Evolutionary conservation across 2,329 filamentous ascomycete species (phyloP), one percentile per base, ranked within the genome.

Genomic region (Incumbomyces delicatus): DNA sequence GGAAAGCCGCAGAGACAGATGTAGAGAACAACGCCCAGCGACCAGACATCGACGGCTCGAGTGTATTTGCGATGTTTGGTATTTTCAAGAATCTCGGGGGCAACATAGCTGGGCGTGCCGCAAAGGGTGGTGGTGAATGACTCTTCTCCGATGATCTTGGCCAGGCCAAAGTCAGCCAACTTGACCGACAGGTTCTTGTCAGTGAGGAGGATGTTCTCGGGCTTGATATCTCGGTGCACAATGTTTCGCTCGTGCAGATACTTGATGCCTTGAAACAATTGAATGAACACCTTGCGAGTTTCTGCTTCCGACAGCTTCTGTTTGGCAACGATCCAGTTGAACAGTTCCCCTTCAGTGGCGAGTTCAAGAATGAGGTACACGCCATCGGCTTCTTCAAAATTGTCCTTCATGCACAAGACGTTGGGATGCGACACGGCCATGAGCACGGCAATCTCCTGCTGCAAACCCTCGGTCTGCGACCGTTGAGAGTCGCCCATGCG

Each of bases 341-440:
- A 98, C 12, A 98, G 71, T 66, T 98, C 94, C 58, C 92, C 92
- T 65, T 95, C 88, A 0, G 87, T 74, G 1, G 90, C 90, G 57
- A 96, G 74, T 63, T 98, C 92, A 41, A 96, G 69, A 10, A 98
- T 83, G 35, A 98, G 72, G 62, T 95, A 96, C 16, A 95, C 87
- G 1, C 86, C 87, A 56, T 92, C 87, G 41, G 77, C 76, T 63
- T 98, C 92, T 59, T 94, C 86, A 62, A 95, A 98, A 0, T 88
- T 95, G 55, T 95, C 89, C 64, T 94, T 95, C 46, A 98, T 72
- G 62, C 89, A 95, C 12, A 98, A 73, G 44, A 98, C 77, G 55
- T 94, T 92, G 3, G 88, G 86, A 64, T 98, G 92, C 61, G 85
- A 94, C 51, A 98, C 87, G n/a, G 88, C 81, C 88, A 95, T 96